Conservation (phyloP, 768 basidiomycete genomes). For the Galerina marginata region DNA sequence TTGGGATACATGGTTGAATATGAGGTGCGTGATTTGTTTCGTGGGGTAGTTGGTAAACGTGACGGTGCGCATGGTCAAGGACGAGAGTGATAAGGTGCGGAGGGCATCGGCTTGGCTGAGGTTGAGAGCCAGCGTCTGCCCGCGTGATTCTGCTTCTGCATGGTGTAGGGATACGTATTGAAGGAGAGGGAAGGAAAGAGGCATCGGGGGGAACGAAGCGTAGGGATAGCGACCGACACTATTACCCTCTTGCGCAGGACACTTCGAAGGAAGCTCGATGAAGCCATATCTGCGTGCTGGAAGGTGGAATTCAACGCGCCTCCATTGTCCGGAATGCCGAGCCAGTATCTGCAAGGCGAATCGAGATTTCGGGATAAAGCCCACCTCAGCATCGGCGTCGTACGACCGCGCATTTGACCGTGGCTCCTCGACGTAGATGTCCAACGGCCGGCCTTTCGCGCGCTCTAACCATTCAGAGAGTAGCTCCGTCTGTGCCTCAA, state of each 20-base stretch:
- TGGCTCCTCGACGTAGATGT: slow-evolving; percentile 19
- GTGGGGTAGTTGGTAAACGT: too few species aligned
- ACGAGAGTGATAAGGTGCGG: too few species aligned
- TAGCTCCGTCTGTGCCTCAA: slow-evolving; percentile 5
- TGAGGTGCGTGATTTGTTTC: too few species aligned
- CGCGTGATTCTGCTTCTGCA: too few species aligned
- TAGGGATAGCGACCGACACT: too few species aligned
- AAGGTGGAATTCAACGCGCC: slow-evolving; percentile 7
- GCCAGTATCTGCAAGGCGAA: background rate
- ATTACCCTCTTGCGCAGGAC: too few species aligned
- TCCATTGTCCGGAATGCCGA: slow-evolving; percentile 14
- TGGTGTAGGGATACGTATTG: too few species aligned
- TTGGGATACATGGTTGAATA: too few species aligned
- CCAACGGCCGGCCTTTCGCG: slow-evolving; percentile 14
- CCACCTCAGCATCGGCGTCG: background rate
- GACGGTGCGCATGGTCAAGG: too few species aligned
- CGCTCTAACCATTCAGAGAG: slow-evolving; percentile 22
- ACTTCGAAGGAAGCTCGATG: too few species aligned
- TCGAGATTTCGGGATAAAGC: background rate
- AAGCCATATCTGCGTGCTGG: background rate
- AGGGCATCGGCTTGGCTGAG: too few species aligned
- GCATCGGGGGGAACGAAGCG: background rate
- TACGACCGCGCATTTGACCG: background rate
- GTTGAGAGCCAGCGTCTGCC: too few species aligned
- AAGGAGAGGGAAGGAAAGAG: background rate